These are phyloP conservation scores for Entomortierella lignicola DNA, from an alignment of 192 early-diverging fungal species.

Conservation along the genomic window DNA sequence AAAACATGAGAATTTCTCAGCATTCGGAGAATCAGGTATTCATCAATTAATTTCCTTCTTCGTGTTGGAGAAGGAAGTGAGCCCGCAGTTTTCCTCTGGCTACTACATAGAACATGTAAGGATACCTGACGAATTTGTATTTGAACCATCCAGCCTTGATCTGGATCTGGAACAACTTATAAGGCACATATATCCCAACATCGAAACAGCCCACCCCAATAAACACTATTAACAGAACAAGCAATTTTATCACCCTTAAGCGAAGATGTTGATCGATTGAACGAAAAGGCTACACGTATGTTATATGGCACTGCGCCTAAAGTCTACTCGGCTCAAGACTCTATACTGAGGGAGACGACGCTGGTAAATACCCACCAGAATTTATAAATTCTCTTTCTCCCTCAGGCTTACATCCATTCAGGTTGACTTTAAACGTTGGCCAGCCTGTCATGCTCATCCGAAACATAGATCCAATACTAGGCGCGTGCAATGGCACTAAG, in stretches of 20 bases:
- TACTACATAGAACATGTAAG: background rate
- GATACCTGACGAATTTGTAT: background rate
- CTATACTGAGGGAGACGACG: background rate
- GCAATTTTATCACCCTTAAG: too few relatives aligned
- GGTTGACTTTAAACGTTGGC: constrained; percentile 1
- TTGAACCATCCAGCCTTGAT: background rate
- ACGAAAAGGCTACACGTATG: too few relatives aligned
- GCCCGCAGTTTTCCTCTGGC: background rate
- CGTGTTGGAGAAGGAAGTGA: constrained; percentile 11
- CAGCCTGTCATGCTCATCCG: constrained; percentile 20
- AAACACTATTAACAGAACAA: too few relatives aligned
- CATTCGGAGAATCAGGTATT: constrained; percentile 1
- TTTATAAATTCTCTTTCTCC: constrained; percentile 4
- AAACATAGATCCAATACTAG: too few relatives aligned
- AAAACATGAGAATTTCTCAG: constrained; percentile 22
- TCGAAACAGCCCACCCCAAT: too few relatives aligned
- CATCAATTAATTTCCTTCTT: constrained; percentile 14
- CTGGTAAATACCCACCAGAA: background rate
- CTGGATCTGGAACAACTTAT: background rate
- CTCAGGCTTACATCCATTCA: constrained; percentile 7
- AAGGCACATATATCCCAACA: too few relatives aligned
- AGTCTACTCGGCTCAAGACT: too few relatives aligned
- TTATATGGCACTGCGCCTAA: background rate
- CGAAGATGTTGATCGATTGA: too few relatives aligned
- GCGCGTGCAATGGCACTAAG: constrained; percentile 32